A percentile compares a stretch with the other conserved stretches of the same genome.
Evolutionary conservation across 1,139 yeast species (phyloP).

Genomic region (Nakaseomyces kungkrabaensis): DNA sequence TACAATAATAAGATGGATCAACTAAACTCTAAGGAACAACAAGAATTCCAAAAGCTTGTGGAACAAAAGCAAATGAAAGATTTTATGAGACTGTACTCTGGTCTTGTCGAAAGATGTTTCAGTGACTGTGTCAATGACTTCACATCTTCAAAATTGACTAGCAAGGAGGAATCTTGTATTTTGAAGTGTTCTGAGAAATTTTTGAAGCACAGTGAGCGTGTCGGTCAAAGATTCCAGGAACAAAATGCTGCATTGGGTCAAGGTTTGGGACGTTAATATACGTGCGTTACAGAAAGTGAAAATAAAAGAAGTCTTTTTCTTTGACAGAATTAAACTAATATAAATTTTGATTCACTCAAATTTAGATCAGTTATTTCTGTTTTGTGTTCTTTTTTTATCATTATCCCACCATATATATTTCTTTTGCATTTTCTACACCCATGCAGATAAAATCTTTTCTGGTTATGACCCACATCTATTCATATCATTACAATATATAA

Average conservation of each 20-base stretch:
- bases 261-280: constrained; percentile 30
- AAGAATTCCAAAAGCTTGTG: constrained; percentile 87
- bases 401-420: background rate
- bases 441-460: background rate
- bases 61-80: constrained; percentile 98
- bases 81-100: constrained; percentile 92
- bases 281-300: background rate
- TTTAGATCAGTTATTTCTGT: background rate
- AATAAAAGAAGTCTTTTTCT: background rate
- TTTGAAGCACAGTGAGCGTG: constrained; percentile 96
- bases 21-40: constrained; percentile 86
- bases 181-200: constrained; percentile 93
- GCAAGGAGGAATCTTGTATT: constrained; percentile 78
- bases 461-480: background rate
- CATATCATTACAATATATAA: background rate
- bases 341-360: background rate
- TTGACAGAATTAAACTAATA: background rate
- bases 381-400: background rate
- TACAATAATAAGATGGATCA: constrained; percentile 46
- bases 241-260: constrained; percentile 59
- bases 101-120: constrained; percentile 92
- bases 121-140: constrained; percentile 96
- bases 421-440: background rate
- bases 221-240: constrained; percentile 97
- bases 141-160: constrained; percentile 79